phyloP scores from a whole-genome alignment of 345 rosid species.

The Camelina sativa region DNA sequence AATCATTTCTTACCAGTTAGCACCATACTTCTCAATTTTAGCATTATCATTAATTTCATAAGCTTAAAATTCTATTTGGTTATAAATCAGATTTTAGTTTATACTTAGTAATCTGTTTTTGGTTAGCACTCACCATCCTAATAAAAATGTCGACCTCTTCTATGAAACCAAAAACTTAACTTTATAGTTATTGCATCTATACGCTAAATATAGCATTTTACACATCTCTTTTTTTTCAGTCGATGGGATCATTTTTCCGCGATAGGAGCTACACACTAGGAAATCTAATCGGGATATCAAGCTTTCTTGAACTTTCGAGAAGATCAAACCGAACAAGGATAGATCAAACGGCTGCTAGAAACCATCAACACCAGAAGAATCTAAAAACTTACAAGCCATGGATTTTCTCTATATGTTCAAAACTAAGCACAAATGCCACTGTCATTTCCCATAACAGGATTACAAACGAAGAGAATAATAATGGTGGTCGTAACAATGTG shows the following conservation, averaged over 20 bases:
- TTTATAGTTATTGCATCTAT: not conserved
- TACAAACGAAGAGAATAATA: not conserved
- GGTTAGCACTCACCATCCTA: conserved; percentile 36
- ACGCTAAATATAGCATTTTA: not conserved
- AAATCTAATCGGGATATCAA: conserved; percentile 74
- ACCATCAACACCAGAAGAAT: conserved; percentile 45
- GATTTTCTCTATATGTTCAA: conserved; percentile 79
- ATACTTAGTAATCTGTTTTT: not conserved
- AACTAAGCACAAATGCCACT: conserved; percentile 68
- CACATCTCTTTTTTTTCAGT: conserved; percentile 49
- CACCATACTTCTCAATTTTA: not conserved
- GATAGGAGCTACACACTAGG: conserved; percentile 80
- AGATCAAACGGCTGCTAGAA: conserved; percentile 45
- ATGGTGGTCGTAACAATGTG: conserved; percentile 34
- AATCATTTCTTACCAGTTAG: not conserved
- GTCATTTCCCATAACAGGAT: conserved; percentile 41
- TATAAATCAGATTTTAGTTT: not conserved
- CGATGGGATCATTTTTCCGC: conserved; percentile 76
- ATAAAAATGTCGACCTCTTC: not conserved
- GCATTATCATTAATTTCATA: not conserved
- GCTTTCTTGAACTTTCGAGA: conserved; percentile 63
- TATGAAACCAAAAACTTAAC: conserved; percentile 5
- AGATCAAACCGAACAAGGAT: conserved; percentile 57
- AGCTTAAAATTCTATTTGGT: not conserved
- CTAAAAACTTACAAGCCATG: conserved; percentile 62